Percentiles rank a stretch among this genome's conserved stretches.
Evolutionary conservation across 148 eudicot species (phyloP).

Genomic region (Rhododendron molle): DNA sequence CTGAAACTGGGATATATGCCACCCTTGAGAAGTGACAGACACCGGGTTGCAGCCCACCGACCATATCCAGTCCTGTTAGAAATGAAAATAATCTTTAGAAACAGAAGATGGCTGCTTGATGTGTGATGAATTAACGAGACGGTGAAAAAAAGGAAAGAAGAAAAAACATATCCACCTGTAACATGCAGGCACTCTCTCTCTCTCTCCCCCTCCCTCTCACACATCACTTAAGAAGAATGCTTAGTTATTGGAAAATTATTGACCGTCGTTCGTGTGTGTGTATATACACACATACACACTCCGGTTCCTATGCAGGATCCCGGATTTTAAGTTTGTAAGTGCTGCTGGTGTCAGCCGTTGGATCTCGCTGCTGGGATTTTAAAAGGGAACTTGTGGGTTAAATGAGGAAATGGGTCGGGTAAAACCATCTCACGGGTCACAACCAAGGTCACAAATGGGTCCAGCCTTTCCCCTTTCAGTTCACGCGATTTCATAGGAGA

Average conservation of each 20-base stretch:
- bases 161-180: neutral
- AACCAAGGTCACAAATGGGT: too few relatives aligned
- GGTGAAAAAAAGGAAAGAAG: neutral
- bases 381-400: too few relatives aligned
- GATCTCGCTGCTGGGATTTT: too few relatives aligned
- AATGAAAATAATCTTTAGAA: conserved; percentile 11
- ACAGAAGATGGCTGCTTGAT: neutral
- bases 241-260: neutral
- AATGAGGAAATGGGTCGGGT: too few relatives aligned
- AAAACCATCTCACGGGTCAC: too few relatives aligned
- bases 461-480: too few relatives aligned
- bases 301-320: too few relatives aligned
- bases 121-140: neutral
- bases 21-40: conserved; percentile 74
- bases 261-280: neutral
- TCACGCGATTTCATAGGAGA: too few relatives aligned
- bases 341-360: too few relatives aligned
- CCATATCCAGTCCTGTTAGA: conserved; percentile 86
- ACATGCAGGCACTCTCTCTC: neutral
- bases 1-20: conserved; percentile 76
- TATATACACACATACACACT: too few relatives aligned
- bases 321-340: too few relatives aligned
- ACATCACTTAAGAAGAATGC: neutral
- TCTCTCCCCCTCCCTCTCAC: neutral
- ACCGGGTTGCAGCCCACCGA: conserved; percentile 91